phyloP scores from a whole-genome alignment of 2,329 filamentous ascomycete genomes.

The Hypocrella siamensis region DNA sequence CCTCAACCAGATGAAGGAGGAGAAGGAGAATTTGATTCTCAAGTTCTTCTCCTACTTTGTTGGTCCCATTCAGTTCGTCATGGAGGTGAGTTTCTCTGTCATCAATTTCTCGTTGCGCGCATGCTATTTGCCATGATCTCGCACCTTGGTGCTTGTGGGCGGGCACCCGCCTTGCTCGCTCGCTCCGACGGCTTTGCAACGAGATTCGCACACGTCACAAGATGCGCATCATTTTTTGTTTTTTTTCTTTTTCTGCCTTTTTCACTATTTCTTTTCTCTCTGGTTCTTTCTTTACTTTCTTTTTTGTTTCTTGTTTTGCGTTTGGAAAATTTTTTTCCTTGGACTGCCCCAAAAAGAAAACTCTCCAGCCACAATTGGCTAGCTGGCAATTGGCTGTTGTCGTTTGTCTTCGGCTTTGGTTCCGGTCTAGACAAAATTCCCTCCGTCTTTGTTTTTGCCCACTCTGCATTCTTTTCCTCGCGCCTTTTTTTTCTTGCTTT shows the following conservation, averaged over 20 bases:
- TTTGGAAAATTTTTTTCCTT: background rate
- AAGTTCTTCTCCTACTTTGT: slow-evolving; percentile 77
- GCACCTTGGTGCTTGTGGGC: no score
- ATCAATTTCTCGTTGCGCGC: background rate
- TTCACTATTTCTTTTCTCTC: background rate
- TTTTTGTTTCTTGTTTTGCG: background rate
- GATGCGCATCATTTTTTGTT: no score
- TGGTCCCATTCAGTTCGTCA: slow-evolving; percentile 85
- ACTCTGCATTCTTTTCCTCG: slow-evolving; percentile 8
- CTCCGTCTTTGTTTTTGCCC: slow-evolving; percentile 6
- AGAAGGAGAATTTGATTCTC: slow-evolving; percentile 70
- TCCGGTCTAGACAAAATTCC: slow-evolving; percentile 1
- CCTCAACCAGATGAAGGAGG: slow-evolving; percentile 81
- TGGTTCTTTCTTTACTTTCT: background rate
- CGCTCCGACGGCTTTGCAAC: no score
- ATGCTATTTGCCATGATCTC: background rate
- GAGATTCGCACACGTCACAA: no score
- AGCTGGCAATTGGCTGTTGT: no score
- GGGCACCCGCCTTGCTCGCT: no score
- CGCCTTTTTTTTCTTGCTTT: slow-evolving; percentile 4
- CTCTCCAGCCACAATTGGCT: no score
- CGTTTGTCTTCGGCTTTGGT: no score
- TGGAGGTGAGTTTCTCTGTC: slow-evolving; percentile 49
- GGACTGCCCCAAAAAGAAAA: background rate
- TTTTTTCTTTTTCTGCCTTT: no score